These are phyloP conservation scores for Colletotrichum kahawae DNA, from an alignment of 2,329 filamentous ascomycete genomes.

Conservation along the genomic window DNA sequence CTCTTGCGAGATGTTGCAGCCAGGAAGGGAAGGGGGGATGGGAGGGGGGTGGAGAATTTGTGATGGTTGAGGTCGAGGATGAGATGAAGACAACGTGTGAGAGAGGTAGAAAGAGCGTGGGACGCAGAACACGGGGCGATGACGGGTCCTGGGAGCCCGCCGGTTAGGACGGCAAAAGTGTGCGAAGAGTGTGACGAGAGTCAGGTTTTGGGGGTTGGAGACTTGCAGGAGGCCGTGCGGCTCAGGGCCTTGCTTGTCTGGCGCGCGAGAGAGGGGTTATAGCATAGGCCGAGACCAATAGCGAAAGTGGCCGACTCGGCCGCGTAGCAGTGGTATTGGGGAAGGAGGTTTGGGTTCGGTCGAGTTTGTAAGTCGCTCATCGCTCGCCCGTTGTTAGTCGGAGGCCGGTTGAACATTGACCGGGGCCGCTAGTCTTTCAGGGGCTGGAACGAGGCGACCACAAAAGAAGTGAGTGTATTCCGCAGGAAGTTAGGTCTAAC, in stretches of 20 bases:
- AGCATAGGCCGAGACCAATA: background rate
- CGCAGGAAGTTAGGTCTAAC: background rate
- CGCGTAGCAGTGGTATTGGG: background rate
- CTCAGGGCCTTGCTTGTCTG: background rate
- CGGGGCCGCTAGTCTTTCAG: background rate
- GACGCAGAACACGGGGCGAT: background rate
- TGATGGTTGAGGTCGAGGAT: background rate
- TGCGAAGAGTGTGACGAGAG: constrained; percentile 3
- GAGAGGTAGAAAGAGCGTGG: background rate
- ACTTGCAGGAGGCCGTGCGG: background rate
- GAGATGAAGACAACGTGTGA: constrained; percentile 4
- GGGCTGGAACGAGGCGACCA: background rate
- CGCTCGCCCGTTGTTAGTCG: background rate
- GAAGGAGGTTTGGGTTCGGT: background rate
- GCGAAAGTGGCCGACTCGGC: background rate
- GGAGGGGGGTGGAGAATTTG: background rate
- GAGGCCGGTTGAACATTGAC: background rate
- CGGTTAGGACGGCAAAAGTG: constrained; percentile 7
- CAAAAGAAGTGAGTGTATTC: background rate
- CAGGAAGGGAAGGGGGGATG: background rate
- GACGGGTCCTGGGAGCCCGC: constrained; percentile 5
- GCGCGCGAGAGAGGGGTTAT: background rate
- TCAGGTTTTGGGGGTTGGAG: constrained; percentile 4
- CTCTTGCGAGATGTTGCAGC: constrained; percentile 1
- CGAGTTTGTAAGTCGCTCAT: background rate